phyloP scores from a whole-genome alignment of 345 rosid species.

The Aethionema arabicum region DNA sequence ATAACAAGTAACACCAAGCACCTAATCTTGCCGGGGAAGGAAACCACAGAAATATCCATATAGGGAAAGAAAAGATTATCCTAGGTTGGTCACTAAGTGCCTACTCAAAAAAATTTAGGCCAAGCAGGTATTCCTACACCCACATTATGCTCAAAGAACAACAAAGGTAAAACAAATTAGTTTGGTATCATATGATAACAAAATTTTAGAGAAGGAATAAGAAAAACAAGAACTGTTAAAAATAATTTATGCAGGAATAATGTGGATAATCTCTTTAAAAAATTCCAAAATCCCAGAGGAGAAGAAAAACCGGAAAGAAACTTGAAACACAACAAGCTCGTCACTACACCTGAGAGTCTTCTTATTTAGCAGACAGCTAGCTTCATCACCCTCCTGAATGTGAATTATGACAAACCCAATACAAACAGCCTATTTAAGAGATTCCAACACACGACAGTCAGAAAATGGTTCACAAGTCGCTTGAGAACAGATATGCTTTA shows the following conservation, averaged over 20 bases:
- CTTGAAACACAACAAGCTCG: conserved; percentile 64
- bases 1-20: conserved; percentile 17
- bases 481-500: conserved; percentile 30
- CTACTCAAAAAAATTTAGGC: background rate
- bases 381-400: conserved; percentile 75
- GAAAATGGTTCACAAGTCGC: conserved; percentile 46
- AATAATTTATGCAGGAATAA: conserved; percentile 9
- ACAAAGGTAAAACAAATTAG: conserved; percentile 8
- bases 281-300: conserved; percentile 46
- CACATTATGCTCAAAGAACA: conserved; percentile 14
- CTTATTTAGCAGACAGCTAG: conserved; percentile 81
- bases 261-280: conserved; percentile 38
- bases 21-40: conserved; percentile 11
- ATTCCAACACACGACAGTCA: conserved; percentile 65
- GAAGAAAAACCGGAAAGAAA: conserved; percentile 29
- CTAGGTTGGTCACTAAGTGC: conserved; percentile 20
- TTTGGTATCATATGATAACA: conserved; percentile 7
- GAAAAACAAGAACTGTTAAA: conserved; percentile 4
- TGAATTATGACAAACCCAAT: conserved; percentile 72
- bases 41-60: conserved; percentile 14
- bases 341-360: conserved; percentile 79
- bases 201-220: conserved; percentile 1
- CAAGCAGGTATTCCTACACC: conserved; percentile 17
- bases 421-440: conserved; percentile 84
- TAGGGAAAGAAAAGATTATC: conserved; percentile 14